These are phyloP conservation scores for Delitschia confertaspora DNA, from an alignment of 495 filamentous ascomycete genomes.

Conservation along the genomic window DNA sequence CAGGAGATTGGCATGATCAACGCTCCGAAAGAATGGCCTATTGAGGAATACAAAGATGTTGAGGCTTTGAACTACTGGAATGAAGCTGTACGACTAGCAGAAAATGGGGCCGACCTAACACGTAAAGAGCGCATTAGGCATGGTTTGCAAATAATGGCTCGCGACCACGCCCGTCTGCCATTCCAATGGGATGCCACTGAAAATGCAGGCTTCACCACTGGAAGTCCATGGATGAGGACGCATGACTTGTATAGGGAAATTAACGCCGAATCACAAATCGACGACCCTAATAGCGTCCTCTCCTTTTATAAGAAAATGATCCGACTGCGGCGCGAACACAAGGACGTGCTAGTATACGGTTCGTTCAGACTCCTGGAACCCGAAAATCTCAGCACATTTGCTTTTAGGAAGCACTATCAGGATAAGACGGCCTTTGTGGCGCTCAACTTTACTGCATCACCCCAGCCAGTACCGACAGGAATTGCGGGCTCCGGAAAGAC, in stretches of 20 bases:
- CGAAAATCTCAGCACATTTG: constrained; percentile 41
- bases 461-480: constrained; percentile 6
- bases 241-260: constrained; percentile 43
- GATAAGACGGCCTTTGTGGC: constrained; percentile 42
- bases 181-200: constrained; percentile 51
- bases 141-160: constrained; percentile 46
- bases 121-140: constrained; percentile 51
- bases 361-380: constrained; percentile 44
- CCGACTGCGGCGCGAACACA: constrained; percentile 45
- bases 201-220: constrained; percentile 49
- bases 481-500: constrained; percentile 3
- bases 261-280: constrained; percentile 46
- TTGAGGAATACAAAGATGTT: constrained; percentile 33
- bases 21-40: constrained; percentile 28
- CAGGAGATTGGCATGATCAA: constrained; percentile 36
- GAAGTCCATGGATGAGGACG: constrained; percentile 55
- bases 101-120: constrained; percentile 28
- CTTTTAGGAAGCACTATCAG: constrained; percentile 40
- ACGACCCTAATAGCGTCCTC: constrained; percentile 41
- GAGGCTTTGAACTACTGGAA: constrained; percentile 27
- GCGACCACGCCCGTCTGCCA: constrained; percentile 55
- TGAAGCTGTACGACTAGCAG: constrained; percentile 5
- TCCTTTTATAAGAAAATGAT: constrained; percentile 47
- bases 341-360: constrained; percentile 54
- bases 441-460: constrained; percentile 39